Evolutionary conservation across 306 rosid genomes (phyloP).

Genomic region (Fragaria vesca): DNA sequence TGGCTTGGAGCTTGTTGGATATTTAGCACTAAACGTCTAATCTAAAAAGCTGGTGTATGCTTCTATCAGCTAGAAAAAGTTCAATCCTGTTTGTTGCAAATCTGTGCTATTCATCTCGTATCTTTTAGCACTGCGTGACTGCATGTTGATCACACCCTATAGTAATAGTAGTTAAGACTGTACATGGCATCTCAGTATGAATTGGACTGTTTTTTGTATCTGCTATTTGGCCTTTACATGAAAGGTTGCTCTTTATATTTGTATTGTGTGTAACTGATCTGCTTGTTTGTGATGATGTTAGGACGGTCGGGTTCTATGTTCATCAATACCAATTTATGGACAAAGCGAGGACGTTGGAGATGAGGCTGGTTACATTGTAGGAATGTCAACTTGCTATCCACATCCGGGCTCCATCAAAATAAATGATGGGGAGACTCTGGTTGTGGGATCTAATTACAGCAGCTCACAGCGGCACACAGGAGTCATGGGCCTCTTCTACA

Average conservation of each 20-base stretch:
- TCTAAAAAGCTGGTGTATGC: too few species aligned
- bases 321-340: conserved; percentile 69
- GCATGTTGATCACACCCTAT: neutral
- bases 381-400: conserved; percentile 85
- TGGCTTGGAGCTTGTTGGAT: too few species aligned
- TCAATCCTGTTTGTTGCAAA: neutral
- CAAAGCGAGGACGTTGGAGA: conserved; percentile 63
- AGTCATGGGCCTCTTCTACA: conserved; percentile 73
- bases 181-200: neutral
- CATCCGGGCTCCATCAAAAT: conserved; percentile 59
- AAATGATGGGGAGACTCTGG: conserved; percentile 48
- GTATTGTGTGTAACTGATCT: neutral
- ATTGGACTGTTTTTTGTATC: neutral
- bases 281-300: conserved; percentile 10
- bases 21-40: too few species aligned
- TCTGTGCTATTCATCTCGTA: neutral
- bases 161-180: too few species aligned
- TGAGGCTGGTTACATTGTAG: conserved; percentile 62
- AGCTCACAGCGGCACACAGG: conserved; percentile 48
- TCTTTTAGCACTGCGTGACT: neutral
- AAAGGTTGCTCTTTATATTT: too few species aligned
- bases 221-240: neutral
- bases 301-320: conserved; percentile 74
- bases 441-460: conserved; percentile 49
- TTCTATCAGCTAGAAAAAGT: neutral